Conservation (phyloP, 371 early-diverging fungal genomes). For the Saksenaea vasiformis region DNA sequence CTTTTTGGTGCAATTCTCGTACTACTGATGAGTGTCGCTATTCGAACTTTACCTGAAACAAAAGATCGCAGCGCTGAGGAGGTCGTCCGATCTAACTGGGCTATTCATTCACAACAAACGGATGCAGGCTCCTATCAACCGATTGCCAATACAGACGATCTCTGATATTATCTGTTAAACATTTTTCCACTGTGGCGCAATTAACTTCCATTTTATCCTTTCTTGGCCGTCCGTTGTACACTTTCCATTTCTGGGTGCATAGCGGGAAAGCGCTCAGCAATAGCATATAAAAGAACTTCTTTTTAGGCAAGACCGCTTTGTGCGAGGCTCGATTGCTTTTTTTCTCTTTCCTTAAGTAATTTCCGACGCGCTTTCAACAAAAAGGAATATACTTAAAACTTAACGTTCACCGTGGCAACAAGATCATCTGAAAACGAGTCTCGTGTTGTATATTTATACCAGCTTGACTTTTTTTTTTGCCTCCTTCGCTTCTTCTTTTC, state of each 20-base stretch:
- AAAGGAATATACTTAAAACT: too few relatives aligned
- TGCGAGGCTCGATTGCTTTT: too few relatives aligned
- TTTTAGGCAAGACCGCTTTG: too few relatives aligned
- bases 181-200: not conserved
- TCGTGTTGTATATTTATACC: not conserved
- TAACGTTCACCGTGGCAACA: too few relatives aligned
- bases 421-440: too few relatives aligned
- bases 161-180: not conserved
- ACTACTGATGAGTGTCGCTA: constrained; percentile 47
- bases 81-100: constrained; percentile 45
- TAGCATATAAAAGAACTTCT: too few relatives aligned
- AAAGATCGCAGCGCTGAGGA: constrained; percentile 63
- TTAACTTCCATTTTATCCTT: not conserved
- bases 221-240: too few relatives aligned
- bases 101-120: constrained; percentile 20
- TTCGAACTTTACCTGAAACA: constrained; percentile 80
- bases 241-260: too few relatives aligned
- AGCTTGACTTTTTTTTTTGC: not conserved
- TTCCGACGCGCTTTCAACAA: too few relatives aligned
- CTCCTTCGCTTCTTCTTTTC: not conserved
- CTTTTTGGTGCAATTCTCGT: constrained; percentile 64
- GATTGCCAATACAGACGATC: not conserved
- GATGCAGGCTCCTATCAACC: not conserved
- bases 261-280: too few relatives aligned
- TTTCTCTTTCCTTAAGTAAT: too few relatives aligned